A percentile compares a stretch with the other conserved stretches of the same genome.
phyloP scores from a whole-genome alignment of 148 eudicot species.

The Amaranthus cruentus region DNA sequence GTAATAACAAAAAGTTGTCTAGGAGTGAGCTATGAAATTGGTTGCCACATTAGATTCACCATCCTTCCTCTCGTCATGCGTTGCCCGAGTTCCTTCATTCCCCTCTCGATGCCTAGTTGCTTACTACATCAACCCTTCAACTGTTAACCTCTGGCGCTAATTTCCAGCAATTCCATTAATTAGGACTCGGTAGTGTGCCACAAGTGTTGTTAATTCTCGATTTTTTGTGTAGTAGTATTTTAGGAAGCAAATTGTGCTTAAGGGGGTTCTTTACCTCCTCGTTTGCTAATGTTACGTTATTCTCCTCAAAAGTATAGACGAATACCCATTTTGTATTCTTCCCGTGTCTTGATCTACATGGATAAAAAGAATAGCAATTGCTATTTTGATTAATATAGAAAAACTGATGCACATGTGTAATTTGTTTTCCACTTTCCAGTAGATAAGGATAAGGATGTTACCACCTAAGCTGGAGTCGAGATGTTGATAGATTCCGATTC shows the following conservation, averaged over 20 bases:
- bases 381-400: no score
- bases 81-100: not conserved
- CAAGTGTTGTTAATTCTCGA: not conserved
- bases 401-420: conserved; percentile 4
- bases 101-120: no score
- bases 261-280: not conserved
- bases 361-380: no score
- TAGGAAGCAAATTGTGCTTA: not conserved
- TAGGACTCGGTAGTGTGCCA: not conserved
- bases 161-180: not conserved
- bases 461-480: conserved; percentile 32
- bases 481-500: conserved; percentile 9
- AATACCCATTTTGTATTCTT: not conserved
- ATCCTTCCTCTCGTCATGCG: not conserved
- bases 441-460: conserved; percentile 24
- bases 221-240: not conserved
- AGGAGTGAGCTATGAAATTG: no score
- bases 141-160: not conserved
- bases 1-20: no score
- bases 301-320: not conserved
- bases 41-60: not conserved
- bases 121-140: not conserved
- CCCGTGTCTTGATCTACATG: not conserved
- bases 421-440: conserved; percentile 11
- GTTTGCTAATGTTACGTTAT: no score